Evolutionary conservation across 176 grass and related monocot genomes (phyloP).

Genomic region (Phoenix roebelenii): DNA sequence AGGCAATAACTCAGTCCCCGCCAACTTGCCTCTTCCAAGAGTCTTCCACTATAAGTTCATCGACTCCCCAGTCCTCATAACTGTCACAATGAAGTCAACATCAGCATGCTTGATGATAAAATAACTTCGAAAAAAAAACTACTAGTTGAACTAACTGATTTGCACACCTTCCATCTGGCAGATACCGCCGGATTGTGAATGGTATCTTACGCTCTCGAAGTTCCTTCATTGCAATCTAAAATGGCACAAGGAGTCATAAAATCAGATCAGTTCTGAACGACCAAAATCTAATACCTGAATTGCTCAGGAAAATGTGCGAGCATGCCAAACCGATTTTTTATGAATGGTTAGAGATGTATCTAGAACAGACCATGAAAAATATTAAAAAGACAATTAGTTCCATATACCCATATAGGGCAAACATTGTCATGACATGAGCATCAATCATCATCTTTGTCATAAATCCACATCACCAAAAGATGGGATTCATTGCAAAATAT

Average conservation of each 20-base stretch:
- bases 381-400: too few relatives aligned
- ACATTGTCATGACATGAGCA: too few relatives aligned
- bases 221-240: slow-evolving; percentile 85
- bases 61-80: slow-evolving; percentile 72
- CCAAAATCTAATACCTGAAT: too few relatives aligned
- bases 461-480: too few relatives aligned
- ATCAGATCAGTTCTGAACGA: too few relatives aligned
- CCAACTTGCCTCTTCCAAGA: slow-evolving; percentile 80
- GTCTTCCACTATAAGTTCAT: slow-evolving; percentile 82
- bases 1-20: slow-evolving; percentile 25
- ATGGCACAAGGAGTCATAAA: background rate
- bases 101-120: too few relatives aligned
- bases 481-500: too few relatives aligned
- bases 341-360: background rate
- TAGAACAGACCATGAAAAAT: background rate
- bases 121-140: background rate
- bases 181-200: slow-evolving; percentile 72
- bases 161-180: slow-evolving; percentile 77
- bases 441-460: too few relatives aligned
- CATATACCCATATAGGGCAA: too few relatives aligned
- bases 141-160: background rate
- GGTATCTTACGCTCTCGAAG: slow-evolving; percentile 72
- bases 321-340: too few relatives aligned
- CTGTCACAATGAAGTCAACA: slow-evolving; percentile 20
- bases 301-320: too few relatives aligned